Evolutionary conservation across 208 protist genomes (phyloP).

Genomic region (Leishmania martiniquensis): DNA sequence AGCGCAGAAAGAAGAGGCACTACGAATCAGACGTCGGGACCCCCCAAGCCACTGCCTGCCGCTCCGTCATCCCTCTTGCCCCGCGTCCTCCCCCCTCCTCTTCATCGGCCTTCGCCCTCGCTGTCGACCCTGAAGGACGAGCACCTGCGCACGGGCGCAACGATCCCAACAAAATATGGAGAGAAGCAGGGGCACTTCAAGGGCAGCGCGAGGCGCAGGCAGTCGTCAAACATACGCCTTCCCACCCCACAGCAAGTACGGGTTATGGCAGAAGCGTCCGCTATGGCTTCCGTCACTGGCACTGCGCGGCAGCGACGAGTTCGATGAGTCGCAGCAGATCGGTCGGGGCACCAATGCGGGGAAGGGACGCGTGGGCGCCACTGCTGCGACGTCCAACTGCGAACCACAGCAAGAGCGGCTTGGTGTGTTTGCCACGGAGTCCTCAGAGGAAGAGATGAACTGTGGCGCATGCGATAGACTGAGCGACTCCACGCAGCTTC

Average conservation of each 20-base stretch:
- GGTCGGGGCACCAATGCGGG: neutral
- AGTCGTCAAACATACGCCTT: constrained; percentile 17
- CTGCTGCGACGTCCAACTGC: constrained; percentile 14
- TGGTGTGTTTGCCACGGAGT: constrained; percentile 14
- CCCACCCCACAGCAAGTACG: constrained; percentile 22
- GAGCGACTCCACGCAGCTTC: constrained; percentile 20
- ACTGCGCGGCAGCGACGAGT: constrained; percentile 21
- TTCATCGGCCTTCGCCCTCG: neutral
- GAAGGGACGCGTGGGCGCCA: constrained; percentile 5
- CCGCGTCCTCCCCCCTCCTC: neutral
- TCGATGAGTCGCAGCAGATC: constrained; percentile 14
- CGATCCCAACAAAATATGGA: neutral
- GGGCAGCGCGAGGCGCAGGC: neutral
- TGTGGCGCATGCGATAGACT: neutral
- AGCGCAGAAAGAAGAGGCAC: no score
- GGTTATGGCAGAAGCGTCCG: constrained; percentile 35
- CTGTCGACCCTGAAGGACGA: neutral
- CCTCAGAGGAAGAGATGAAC: constrained; percentile 18
- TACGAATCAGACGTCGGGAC: no score
- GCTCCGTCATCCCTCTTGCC: neutral
- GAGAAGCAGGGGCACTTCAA: no score
- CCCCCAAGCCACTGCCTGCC: no score
- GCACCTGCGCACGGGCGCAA: neutral
- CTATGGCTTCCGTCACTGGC: constrained; percentile 14
- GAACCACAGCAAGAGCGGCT: constrained; percentile 16